Base-by-base conservation (phyloP, 768 basidiomycete genomes). In the Rhodotorula taiwanensis region DNA sequence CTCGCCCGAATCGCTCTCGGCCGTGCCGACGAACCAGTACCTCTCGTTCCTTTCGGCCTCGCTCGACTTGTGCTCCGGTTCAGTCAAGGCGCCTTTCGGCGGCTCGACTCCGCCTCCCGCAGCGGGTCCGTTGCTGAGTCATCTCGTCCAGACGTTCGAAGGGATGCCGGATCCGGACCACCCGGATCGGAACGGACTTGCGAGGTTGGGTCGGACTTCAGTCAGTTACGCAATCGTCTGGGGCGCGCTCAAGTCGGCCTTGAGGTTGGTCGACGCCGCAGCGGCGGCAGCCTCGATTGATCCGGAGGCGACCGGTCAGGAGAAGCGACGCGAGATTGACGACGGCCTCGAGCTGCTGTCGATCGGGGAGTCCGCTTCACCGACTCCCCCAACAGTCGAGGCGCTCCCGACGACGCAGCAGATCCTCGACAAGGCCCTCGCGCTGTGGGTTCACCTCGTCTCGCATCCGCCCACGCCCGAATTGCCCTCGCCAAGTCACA, bases 41-140 rank as follows among this genome's bases (percentile, higher is more conserved):
- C 53, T 66, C 42, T 18, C 41, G 15, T 66, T 62, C 64, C 64
- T 66, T 55, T 39, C 61, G n/a, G 33, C 54, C 16, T 23, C 57
- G 23, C 16, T 50, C 41, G 15, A 52, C 2, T 25, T 3, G 25
- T 23, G 1, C 20, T 15, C 15, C n/a, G 27, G 18, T 13, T 13
- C 20, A 47, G 31, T 52, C 14, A 27, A 27, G 39, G 6, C 28
- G 43, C 16, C 14, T 30, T 9, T 9, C 10, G 16, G 36, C 16
- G 18, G 33, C 2, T 2, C 36, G 10, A 7, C 30, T 0, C 16
- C 48, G 13, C 28, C 31, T 6, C 31, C 49, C 10, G 7, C 49
- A 8, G 34, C 33, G 14, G 34, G 51, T 16, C 33, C 51, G 18
- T n/a, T 51, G 27, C 60, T 66, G 36, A 13, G 20, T 0, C 50